A percentile compares a stretch with the other conserved stretches of the same genome.
phyloP scores from a whole-genome alignment of 179 eudicot species.

The Spinacia oleracea region DNA sequence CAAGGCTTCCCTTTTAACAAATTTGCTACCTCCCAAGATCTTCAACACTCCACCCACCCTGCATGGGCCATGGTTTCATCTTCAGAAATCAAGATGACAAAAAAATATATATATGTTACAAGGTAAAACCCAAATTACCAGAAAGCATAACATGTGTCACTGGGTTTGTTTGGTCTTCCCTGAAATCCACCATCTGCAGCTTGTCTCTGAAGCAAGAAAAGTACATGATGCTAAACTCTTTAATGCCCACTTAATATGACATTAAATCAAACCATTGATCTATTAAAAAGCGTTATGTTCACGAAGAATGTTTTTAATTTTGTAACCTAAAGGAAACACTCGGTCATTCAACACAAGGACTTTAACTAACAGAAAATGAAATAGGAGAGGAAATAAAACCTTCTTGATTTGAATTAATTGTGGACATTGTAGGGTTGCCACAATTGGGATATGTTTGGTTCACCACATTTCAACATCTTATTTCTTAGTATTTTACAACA shows the following conservation, averaged over 20 bases:
- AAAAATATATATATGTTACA: background rate
- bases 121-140: conserved; percentile 46
- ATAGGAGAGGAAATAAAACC: background rate
- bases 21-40: conserved; percentile 64
- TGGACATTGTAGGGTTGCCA: background rate
- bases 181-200: conserved; percentile 87
- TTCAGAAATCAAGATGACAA: conserved; percentile 1
- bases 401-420: background rate
- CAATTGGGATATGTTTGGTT: background rate
- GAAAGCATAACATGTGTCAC: conserved; percentile 89
- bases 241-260: background rate
- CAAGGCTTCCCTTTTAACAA: conserved; percentile 52
- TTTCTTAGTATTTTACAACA: background rate
- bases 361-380: background rate
- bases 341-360: background rate
- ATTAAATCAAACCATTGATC: background rate
- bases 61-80: background rate
- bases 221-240: conserved; percentile 9
- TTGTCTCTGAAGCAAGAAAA: conserved; percentile 63
- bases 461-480: background rate
- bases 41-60: conserved; percentile 84
- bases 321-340: background rate
- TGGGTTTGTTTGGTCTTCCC: conserved; percentile 74
- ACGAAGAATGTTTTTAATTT: background rate
- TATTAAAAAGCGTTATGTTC: background rate